Base-by-base conservation (phyloP, 2,329 filamentous ascomycete species). In the Botrytis tulipae region DNA sequence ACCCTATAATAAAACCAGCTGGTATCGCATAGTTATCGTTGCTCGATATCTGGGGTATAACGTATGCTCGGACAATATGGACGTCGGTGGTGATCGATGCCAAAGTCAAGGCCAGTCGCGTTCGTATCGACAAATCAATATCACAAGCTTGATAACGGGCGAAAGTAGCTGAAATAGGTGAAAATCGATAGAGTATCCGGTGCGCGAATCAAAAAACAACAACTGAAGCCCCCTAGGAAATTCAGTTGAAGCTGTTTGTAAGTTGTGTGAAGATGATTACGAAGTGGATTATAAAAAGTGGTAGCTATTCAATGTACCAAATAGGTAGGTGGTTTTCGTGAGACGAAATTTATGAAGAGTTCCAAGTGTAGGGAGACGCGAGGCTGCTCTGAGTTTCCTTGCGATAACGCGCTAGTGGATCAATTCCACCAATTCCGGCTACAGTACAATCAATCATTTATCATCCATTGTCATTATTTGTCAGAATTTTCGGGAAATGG, bases 361-460 rank as follows among this genome's bases (percentile, higher is more conserved):
- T 37, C 16, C 16, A 54, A 29, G 37, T 42, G 18, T 48, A 70
- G 35, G 46, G n/a, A 72, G 51, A 72, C 69, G 57, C 54, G 69
- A 72, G 71, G 40, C 32, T 40, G 65, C 44, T 54, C 40, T 48
- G 3, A 42, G 20, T 63, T 63, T 29, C 61, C 40, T 29, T 22
- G 12, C 8, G 22, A 37, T 29, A 57, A 73, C 63, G 71, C 71
- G 71, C 63, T 72, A 72, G 48, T 69, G 51, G 48, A 37, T 14
- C 42, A 18, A 54, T 65, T 57, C 25, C 25, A 35, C 32, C 44
- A 46, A 42, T 71, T 51, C 42, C 63, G 32, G 32, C 20, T 25
- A 22, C 12, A 42, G 42, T 48, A 65, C 37, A 37, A 7, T 67
- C 9, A 68, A 12, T 67, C 9, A 68, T 54, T 35, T 51, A 42